A percentile compares a stretch with the other conserved stretches of the same genome.
phyloP scores from a whole-genome alignment of 805 yeast genomes.

The Metschnikowia hibisci region DNA sequence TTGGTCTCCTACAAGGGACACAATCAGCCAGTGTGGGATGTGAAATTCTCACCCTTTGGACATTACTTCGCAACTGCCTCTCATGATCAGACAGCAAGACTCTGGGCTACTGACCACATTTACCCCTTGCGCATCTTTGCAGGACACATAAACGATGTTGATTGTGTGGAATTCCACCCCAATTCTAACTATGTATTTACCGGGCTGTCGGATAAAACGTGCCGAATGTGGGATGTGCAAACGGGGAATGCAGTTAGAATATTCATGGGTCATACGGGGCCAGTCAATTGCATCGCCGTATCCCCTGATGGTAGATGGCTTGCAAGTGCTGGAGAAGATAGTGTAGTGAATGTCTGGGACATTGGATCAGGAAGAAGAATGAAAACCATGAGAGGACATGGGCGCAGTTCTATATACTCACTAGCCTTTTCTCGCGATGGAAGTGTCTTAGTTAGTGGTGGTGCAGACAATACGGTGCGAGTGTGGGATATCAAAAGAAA shows the following conservation, averaged over 20 bases:
- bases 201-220: constrained; percentile 92
- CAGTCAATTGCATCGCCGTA: constrained; percentile 79
- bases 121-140: constrained; percentile 95
- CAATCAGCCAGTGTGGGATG: constrained; percentile 97
- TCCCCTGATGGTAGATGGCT: constrained; percentile 97
- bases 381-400: constrained; percentile 94
- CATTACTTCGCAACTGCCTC: constrained; percentile 98
- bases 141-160: constrained; percentile 96
- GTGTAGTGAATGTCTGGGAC: constrained; percentile 88
- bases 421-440: constrained; percentile 85
- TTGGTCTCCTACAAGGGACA: constrained; percentile 95
- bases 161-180: constrained; percentile 92
- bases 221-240: constrained; percentile 96
- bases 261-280: constrained; percentile 89
- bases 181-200: constrained; percentile 92
- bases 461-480: constrained; percentile 87
- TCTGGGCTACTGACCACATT: constrained; percentile 98
- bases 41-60: constrained; percentile 88
- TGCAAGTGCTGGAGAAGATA: constrained; percentile 93
- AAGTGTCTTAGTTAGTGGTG: constrained; percentile 82
- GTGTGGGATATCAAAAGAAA: constrained; percentile 94
- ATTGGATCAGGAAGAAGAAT: constrained; percentile 84
- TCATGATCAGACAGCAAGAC: constrained; percentile 94
- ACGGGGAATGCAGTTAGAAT: constrained; percentile 87
- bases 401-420: constrained; percentile 79